These are phyloP conservation scores for Helichrysum umbraculigerum DNA, from an alignment of 129 eudicot genomes.

Conservation along the genomic window DNA sequence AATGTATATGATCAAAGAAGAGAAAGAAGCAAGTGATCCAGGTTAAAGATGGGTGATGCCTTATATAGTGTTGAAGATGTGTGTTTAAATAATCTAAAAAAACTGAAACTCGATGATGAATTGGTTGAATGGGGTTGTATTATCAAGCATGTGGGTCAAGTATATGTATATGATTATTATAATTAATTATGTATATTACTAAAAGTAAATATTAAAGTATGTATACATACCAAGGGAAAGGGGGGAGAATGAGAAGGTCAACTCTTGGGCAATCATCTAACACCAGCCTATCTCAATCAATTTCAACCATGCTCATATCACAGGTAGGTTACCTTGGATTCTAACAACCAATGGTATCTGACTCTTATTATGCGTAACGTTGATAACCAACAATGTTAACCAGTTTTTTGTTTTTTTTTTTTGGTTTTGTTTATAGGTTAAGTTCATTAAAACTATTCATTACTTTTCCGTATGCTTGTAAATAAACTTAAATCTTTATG, in stretches of 20 bases:
- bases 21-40: constrained; percentile 7
- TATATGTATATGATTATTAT: neutral
- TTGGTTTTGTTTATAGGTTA: neutral
- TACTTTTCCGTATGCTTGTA: neutral
- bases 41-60: constrained; percentile 1
- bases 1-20: constrained; percentile 11
- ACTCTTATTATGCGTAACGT: neutral
- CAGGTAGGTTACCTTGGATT: constrained; percentile 17
- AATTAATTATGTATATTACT: neutral
- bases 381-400: neutral
- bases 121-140: neutral
- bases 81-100: constrained; percentile 18
- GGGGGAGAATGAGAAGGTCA: constrained; percentile 31
- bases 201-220: neutral
- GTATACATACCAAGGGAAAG: constrained; percentile 10
- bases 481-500: neutral
- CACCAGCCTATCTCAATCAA: constrained; percentile 18
- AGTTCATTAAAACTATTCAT: neutral
- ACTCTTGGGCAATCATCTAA: constrained; percentile 36
- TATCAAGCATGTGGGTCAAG: constrained; percentile 22
- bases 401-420: neutral
- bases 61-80: neutral
- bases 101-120: neutral
- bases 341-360: neutral
- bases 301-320: constrained; percentile 21